phyloP scores from a whole-genome alignment of 257 asterid genomes.

The Solanum pimpinellifolium region DNA sequence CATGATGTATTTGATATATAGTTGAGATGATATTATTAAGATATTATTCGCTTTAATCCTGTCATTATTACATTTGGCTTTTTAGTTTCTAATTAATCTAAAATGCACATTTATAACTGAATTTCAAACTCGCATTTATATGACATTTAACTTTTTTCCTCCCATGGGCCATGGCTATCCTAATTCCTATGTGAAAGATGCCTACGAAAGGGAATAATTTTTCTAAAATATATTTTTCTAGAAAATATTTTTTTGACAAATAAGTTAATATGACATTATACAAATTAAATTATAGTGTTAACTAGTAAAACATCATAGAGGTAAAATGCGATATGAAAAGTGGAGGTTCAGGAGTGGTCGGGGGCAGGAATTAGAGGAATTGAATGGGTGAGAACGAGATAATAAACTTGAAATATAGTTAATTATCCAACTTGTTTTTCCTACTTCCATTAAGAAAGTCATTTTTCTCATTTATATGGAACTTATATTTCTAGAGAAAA shows the following conservation, averaged over 20 bases:
- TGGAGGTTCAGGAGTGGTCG: background rate
- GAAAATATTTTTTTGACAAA: no score
- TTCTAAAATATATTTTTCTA: no score
- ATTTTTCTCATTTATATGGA: background rate
- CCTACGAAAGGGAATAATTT: no score
- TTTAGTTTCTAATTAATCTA: no score
- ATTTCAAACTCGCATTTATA: background rate
- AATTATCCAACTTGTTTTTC: background rate
- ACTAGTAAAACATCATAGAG: background rate
- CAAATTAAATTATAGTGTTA: no score
- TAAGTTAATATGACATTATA: no score
- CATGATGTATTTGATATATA: background rate
- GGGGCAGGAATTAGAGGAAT: background rate
- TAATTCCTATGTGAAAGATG: background rate
- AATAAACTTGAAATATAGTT: background rate
- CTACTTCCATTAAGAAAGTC: background rate
- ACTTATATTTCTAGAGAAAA: no score
- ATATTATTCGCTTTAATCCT: background rate
- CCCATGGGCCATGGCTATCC: background rate
- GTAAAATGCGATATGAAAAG: background rate
- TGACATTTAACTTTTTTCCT: background rate
- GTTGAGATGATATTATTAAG: no score
- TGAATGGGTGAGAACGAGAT: background rate
- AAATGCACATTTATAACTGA: background rate
- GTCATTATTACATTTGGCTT: background rate